A percentile compares a stretch with the other conserved stretches of the same genome.
Conservation (phyloP, 441 rosid genomes). For the Gossypium schwendimanii region DNA sequence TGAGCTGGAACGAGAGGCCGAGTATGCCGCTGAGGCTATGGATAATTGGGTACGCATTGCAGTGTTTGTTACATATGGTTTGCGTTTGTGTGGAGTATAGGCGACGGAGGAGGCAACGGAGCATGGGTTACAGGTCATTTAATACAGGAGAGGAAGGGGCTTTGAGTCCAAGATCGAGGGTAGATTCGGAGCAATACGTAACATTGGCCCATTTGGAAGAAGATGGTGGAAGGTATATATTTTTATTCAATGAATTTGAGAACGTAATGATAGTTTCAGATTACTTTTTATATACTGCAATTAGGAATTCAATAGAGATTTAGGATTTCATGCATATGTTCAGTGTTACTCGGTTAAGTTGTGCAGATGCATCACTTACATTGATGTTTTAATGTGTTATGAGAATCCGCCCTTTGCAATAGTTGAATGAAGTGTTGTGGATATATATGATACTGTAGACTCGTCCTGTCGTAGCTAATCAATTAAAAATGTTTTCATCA, state of each 20-base stretch:
- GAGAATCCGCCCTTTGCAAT: background rate
- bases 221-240: conserved; percentile 51
- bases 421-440: background rate
- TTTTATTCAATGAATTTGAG: background rate
- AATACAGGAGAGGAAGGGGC: conserved; percentile 33
- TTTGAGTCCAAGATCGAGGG: conserved; percentile 45
- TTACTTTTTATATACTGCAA: background rate
- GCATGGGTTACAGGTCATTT: conserved; percentile 19
- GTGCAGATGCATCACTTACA: background rate
- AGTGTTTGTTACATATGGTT: conserved; percentile 76
- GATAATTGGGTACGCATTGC: conserved; percentile 76
- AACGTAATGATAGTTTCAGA: background rate
- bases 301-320: background rate
- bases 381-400: background rate
- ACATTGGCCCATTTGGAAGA: conserved; percentile 52
- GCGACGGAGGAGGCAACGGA: conserved; percentile 48
- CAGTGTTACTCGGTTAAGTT: background rate
- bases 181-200: conserved; percentile 50
- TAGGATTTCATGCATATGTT: background rate
- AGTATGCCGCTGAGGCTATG: conserved; percentile 70
- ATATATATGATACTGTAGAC: background rate
- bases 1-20: conserved; percentile 61
- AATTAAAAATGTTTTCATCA: conserved; percentile 24
- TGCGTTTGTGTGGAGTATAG: conserved; percentile 75
- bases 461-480: background rate